Base-by-base conservation (phyloP, 352 stramenopile genomes). In the Phytophthora palmivora region DNA sequence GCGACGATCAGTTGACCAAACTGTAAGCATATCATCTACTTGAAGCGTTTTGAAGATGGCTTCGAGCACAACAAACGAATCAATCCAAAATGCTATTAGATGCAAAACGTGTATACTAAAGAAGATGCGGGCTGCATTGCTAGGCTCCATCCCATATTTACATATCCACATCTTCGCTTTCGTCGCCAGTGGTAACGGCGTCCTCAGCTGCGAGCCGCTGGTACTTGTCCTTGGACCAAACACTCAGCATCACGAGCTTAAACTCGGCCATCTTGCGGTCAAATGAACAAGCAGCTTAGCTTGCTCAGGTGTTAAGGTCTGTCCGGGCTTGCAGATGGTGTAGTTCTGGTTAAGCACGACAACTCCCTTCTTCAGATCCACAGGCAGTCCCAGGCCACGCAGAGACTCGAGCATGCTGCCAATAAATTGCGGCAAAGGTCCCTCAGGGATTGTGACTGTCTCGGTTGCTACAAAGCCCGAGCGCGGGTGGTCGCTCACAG, bases 381-480 rank as follows among this genome's bases (percentile, higher is more conserved):
- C 95, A 10, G 96, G 96, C 37, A 99, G 78, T 19, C 97, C 96
- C 14, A 99, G 82, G 43, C 94, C 94, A 37, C 96, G 92, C 46
- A 99, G 97, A 44, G 96, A 95, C 79, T 99, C 95, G 43, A 98
- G 81, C 96, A 99, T 98, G 54, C 89, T 98, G 14, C 96, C 93
- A 39, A 98, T 97, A 69, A 98, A 98, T 60, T 94, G 86, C 42
- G 91, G 84, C 55, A 99, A 67, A 58, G 93, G 88, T 16, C 96
- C 92, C 33, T 91, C 87, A 1, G 88, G 82, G 12, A 99, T 62
- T 19, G 79, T 82, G 26, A 99, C 88, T 3, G 88, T 92, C 63
- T 95, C 77, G 9, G 91, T 91, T 36, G 96, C 88, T 6, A 97
- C 81, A 58, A 97, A 97, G 49, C 97, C 97, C 48, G 95, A 95